These are phyloP conservation scores for Kodamaea hsintzibuensis DNA, from an alignment of 805 yeast species.

Conservation along the genomic window DNA sequence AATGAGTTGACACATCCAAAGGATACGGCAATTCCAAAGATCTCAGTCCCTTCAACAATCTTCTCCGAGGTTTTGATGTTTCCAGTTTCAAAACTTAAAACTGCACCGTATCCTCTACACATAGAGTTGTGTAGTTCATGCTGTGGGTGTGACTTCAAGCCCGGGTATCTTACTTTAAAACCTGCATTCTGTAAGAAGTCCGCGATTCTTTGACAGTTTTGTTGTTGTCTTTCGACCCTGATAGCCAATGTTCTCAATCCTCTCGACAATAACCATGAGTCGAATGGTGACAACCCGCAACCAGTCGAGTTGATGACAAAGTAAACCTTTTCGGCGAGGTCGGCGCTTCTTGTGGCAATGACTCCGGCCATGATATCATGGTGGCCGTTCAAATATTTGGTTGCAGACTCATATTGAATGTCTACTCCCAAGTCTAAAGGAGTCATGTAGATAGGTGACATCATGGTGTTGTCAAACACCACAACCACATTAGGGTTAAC, in stretches of 20 bases:
- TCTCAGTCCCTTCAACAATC: constrained; percentile 71
- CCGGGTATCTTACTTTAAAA: constrained; percentile 82
- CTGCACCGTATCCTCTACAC: constrained; percentile 88
- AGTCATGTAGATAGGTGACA: constrained; percentile 84
- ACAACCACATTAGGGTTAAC: constrained; percentile 67
- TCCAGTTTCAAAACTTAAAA: constrained; percentile 86
- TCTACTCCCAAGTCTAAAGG: constrained; percentile 89
- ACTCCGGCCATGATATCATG: constrained; percentile 98
- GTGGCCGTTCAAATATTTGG: constrained; percentile 90
- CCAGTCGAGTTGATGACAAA: constrained; percentile 88
- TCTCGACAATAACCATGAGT: constrained; percentile 83
- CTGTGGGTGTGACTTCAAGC: constrained; percentile 78
- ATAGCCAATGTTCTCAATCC: constrained; percentile 88
- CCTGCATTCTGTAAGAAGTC: constrained; percentile 68
- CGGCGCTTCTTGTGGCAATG: constrained; percentile 64
- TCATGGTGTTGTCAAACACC: constrained; percentile 95
- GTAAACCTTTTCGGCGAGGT: constrained; percentile 67
- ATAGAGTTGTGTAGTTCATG: constrained; percentile 73
- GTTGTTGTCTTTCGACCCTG: constrained; percentile 80
- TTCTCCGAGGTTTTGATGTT: constrained; percentile 61
- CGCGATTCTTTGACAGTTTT: constrained; percentile 74
- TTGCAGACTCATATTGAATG: constrained; percentile 90
- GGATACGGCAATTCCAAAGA: constrained; percentile 88
- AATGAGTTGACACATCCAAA: constrained; percentile 93
- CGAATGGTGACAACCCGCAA: constrained; percentile 89